Conservation (phyloP, 768 basidiomycete species). For the Pisolithus tinctorius region DNA sequence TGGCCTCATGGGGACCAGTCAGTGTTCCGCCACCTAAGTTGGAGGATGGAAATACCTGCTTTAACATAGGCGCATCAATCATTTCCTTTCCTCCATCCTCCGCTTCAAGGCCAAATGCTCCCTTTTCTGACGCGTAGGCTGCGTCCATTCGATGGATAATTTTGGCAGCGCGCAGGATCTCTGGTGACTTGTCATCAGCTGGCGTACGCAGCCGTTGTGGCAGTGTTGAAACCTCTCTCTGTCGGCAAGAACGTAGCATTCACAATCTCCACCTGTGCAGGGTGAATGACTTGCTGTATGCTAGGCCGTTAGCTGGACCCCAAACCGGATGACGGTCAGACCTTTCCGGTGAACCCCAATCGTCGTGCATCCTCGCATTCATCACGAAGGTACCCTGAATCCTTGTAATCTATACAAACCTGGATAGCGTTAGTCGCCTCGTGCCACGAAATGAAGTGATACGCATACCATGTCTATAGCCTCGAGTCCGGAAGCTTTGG, state of each 20-base stretch:
- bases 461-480: conserved; percentile 82
- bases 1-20: conserved; percentile 28
- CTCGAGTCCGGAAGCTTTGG: conserved; percentile 76
- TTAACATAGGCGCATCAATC: conserved; percentile 90
- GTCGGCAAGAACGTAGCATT: conserved; percentile 77
- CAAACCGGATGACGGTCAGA: conserved; percentile 13
- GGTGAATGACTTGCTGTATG: conserved; percentile 89
- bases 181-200: conserved; percentile 29
- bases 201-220: not conserved
- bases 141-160: conserved; percentile 62
- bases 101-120: conserved; percentile 69
- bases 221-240: conserved; percentile 42
- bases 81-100: conserved; percentile 58
- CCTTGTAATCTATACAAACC: conserved; percentile 88
- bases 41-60: conserved; percentile 46
- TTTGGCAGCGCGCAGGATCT: conserved; percentile 68
- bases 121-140: conserved; percentile 46
- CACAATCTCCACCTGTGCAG: conserved; percentile 70
- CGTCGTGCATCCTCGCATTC: conserved; percentile 76
- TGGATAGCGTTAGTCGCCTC: conserved; percentile 20
- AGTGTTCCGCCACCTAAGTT: too few relatives aligned
- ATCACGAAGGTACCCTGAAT: conserved; percentile 53
- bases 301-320: not conserved
- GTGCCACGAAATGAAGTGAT: not conserved
- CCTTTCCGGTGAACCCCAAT: conserved; percentile 92